Conservation (phyloP, 2,329 filamentous ascomycete species). For the Dendrostoma leiphaemia region DNA sequence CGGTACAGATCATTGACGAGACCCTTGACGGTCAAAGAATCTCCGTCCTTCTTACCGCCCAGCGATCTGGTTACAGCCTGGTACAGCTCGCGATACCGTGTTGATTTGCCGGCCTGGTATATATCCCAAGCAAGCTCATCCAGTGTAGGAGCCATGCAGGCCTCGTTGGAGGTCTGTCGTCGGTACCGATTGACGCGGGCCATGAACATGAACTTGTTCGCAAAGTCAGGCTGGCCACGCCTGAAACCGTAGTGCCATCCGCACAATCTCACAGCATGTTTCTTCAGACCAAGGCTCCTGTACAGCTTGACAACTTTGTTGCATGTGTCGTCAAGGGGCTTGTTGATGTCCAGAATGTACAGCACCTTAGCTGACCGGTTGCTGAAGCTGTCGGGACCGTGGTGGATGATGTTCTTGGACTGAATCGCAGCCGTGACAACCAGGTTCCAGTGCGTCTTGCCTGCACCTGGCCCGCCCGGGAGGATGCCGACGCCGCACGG, state of each 20-base stretch:
- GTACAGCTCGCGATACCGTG: constrained; percentile 36
- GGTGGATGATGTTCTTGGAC: constrained; percentile 3
- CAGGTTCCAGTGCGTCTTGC: constrained; percentile 48
- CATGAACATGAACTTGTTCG: constrained; percentile 32
- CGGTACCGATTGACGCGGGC: constrained; percentile 15
- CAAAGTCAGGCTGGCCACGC: constrained; percentile 30
- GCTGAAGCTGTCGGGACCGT: constrained; percentile 32
- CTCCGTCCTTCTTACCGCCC: constrained; percentile 26
- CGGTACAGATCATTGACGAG: constrained; percentile 36
- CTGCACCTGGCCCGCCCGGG: constrained; percentile 45
- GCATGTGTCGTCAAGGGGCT: constrained; percentile 44
- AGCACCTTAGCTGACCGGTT: constrained; percentile 34
- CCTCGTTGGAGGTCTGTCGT: constrained; percentile 3
- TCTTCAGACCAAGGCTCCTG: constrained; percentile 31
- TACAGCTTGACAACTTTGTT: constrained; percentile 39
- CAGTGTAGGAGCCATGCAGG: constrained; percentile 35
- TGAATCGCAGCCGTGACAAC: constrained; percentile 31
- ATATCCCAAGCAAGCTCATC: constrained; percentile 43
- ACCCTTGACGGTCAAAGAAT: constrained; percentile 25
- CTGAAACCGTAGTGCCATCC: constrained; percentile 38
- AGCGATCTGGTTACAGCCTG: constrained; percentile 25
- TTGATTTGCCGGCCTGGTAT: constrained; percentile 34
- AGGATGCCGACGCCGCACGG: constrained; percentile 43
- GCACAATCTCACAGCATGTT: constrained; percentile 38
- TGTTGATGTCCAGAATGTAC: constrained; percentile 47